A percentile compares a stretch with the other conserved stretches of the same genome.
phyloP scores from a whole-genome alignment of 2,329 filamentous ascomycete species.

The Trichophyton benhamiae region DNA sequence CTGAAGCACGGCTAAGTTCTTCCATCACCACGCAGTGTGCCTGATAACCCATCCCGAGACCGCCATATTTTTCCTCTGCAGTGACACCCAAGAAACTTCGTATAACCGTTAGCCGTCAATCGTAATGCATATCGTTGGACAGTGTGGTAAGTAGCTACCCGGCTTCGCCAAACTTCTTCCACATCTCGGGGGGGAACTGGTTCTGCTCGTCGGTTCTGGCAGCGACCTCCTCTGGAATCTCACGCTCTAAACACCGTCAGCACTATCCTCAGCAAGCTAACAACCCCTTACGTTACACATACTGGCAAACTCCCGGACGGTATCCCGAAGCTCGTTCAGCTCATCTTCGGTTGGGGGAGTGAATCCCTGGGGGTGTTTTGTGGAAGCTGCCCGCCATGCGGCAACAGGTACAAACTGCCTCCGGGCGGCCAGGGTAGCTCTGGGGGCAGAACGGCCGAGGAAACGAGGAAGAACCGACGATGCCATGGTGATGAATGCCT shows the following conservation, averaged over 20 bases:
- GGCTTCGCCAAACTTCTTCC: slow-evolving; percentile 83
- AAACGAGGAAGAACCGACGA: slow-evolving; percentile 23
- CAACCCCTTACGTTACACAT: slow-evolving; percentile 9
- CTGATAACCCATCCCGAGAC: slow-evolving; percentile 85
- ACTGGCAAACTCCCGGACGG: slow-evolving; percentile 75
- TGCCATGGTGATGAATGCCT: slow-evolving; percentile 20
- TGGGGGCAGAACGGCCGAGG: slow-evolving; percentile 21
- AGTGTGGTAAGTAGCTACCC: slow-evolving; percentile 33
- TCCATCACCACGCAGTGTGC: slow-evolving; percentile 94
- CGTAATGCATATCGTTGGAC: neutral
- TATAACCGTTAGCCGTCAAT: neutral
- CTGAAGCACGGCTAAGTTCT: slow-evolving; percentile 79
- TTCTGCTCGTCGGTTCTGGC: slow-evolving; percentile 73
- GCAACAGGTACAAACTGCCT: slow-evolving; percentile 22
- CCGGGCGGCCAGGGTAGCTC: slow-evolving; percentile 19
- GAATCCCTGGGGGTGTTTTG: slow-evolving; percentile 56
- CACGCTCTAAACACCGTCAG: slow-evolving; percentile 44
- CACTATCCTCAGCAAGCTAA: neutral
- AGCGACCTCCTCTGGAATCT: slow-evolving; percentile 75
- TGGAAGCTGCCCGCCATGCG: slow-evolving; percentile 42
- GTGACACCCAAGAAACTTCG: slow-evolving; percentile 73
- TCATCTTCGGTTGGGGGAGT: slow-evolving; percentile 57
- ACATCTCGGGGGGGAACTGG: slow-evolving; percentile 81
- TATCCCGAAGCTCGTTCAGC: slow-evolving; percentile 65
- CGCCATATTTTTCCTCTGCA: slow-evolving; percentile 82